Conservation (phyloP, 179 eudicot genomes). For the Dionaea muscipula region DNA sequence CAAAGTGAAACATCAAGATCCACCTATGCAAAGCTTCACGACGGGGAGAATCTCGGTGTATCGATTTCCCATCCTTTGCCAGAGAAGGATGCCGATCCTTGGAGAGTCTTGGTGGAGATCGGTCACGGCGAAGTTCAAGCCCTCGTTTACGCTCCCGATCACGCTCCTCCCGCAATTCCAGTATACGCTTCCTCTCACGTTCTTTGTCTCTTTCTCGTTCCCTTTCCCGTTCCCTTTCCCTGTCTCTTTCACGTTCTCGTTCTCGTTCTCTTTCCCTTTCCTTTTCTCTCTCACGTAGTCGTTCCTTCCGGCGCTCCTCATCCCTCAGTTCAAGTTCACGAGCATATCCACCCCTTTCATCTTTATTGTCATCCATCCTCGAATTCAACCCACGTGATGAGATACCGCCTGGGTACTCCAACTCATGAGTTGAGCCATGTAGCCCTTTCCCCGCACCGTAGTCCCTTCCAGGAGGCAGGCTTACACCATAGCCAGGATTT, state of each 20-base stretch:
- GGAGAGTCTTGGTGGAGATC: conserved; percentile 56
- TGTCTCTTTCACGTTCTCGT: conserved; percentile 23
- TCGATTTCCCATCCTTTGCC: conserved; percentile 45
- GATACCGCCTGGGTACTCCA: conserved; percentile 49
- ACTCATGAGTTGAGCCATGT: conserved; percentile 47
- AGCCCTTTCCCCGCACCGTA: conserved; percentile 84
- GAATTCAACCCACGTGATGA: conserved; percentile 40
- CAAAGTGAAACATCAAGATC: conserved; percentile 47
- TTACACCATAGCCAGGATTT: conserved; percentile 92
- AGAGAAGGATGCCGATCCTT: conserved; percentile 56
- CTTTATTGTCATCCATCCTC: conserved; percentile 56
- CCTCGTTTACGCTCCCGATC: conserved; percentile 41
- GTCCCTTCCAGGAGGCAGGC: conserved; percentile 97
- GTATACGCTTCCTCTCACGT: conserved; percentile 35
- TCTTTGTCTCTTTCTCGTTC: conserved; percentile 21
- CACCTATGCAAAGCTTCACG: conserved; percentile 84
- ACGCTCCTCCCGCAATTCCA: conserved; percentile 36
- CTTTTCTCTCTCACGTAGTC: conserved; percentile 50
- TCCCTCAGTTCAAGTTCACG: conserved; percentile 65
- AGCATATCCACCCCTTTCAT: conserved; percentile 36
- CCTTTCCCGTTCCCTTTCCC: conserved; percentile 20
- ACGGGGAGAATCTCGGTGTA: conserved; percentile 69
- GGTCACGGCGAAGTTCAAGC: conserved; percentile 51
- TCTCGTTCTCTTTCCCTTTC: conserved; percentile 50
- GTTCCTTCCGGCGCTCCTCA: conserved; percentile 62